These are phyloP conservation scores for Pholiota adiposa DNA, from an alignment of 1,284 basidiomycete genomes.

Conservation along the genomic window DNA sequence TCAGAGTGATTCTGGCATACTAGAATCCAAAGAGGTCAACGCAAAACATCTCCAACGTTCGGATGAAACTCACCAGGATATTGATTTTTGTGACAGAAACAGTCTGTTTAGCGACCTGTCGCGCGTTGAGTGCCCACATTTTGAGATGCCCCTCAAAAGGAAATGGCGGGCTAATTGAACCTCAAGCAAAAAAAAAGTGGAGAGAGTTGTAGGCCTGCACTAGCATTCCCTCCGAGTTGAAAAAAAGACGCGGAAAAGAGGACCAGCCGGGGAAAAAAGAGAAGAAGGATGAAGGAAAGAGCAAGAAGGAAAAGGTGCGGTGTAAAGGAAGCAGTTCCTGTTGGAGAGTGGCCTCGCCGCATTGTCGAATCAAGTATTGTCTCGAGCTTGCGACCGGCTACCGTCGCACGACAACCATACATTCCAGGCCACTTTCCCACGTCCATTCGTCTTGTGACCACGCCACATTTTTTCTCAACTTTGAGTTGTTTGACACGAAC, in stretches of 20 bases:
- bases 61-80: conserved; percentile 14
- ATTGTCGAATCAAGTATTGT: neutral
- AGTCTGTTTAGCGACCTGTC: conserved; percentile 18
- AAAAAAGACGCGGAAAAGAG: conserved; percentile 1
- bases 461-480: neutral
- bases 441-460: neutral
- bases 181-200: neutral
- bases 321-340: neutral
- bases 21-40: neutral
- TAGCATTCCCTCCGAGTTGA: conserved; percentile 5
- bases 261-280: conserved; percentile 1
- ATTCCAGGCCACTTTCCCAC: neutral
- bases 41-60: neutral
- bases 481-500: too few relatives aligned
- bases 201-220: neutral
- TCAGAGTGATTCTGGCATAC: conserved; percentile 21
- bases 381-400: neutral
- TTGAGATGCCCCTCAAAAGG: neutral
- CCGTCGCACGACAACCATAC: neutral
- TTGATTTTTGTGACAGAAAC: conserved; percentile 19
- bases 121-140: conserved; percentile 1
- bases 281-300: neutral
- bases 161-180: neutral
- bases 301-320: neutral
- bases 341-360: neutral